phyloP scores from a whole-genome alignment of 345 rosid genomes.

The Orychophragmus violaceus region DNA sequence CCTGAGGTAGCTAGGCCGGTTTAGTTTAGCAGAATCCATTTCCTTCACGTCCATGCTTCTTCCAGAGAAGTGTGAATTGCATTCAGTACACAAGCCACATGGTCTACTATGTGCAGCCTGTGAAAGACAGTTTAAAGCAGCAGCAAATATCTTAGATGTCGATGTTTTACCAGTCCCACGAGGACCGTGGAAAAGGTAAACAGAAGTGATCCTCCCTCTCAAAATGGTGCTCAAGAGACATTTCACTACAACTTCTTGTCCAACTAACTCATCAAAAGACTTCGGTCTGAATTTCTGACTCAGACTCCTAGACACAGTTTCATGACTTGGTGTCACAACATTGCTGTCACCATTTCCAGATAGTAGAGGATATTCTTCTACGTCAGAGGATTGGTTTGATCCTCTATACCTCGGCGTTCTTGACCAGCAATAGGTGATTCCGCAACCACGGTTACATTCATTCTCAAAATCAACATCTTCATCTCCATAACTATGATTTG shows the following conservation, averaged over 20 bases:
- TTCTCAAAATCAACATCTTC: slow-evolving; percentile 44
- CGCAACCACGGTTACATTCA: slow-evolving; percentile 50
- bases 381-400: slow-evolving; percentile 55
- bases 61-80: slow-evolving; percentile 57
- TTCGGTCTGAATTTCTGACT: slow-evolving; percentile 78
- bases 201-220: slow-evolving; percentile 62
- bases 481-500: slow-evolving; percentile 44
- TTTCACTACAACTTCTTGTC: slow-evolving; percentile 71
- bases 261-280: slow-evolving; percentile 72
- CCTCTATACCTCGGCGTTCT: slow-evolving; percentile 67
- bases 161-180: slow-evolving; percentile 94
- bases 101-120: slow-evolving; percentile 61
- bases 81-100: slow-evolving; percentile 83
- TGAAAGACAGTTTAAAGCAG: slow-evolving; percentile 86
- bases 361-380: slow-evolving; percentile 66
- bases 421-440: slow-evolving; percentile 79
- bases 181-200: slow-evolving; percentile 87
- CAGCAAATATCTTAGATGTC: slow-evolving; percentile 82
- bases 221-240: slow-evolving; percentile 74
- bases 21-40: slow-evolving; percentile 65
- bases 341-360: slow-evolving; percentile 31
- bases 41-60: slow-evolving; percentile 66
- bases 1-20: slow-evolving; percentile 46
- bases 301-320: slow-evolving; percentile 52
- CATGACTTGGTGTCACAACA: slow-evolving; percentile 27